These are phyloP conservation scores for Pichia sporocuriosa DNA, from an alignment of 805 yeast genomes.

Conservation along the genomic window DNA sequence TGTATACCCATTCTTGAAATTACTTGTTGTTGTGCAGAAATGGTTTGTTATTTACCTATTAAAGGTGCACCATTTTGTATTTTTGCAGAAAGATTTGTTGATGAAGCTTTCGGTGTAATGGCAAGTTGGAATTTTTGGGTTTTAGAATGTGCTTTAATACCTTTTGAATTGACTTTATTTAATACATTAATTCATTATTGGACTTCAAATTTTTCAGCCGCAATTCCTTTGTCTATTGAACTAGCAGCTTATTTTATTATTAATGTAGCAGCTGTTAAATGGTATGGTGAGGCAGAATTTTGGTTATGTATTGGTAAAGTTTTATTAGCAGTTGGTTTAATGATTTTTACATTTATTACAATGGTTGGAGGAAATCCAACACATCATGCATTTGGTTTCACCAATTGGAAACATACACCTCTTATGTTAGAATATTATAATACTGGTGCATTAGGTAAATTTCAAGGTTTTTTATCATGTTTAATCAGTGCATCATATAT, in stretches of 20 bases:
- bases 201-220: conserved; percentile 43
- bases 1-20: conserved; percentile 36
- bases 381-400: conserved; percentile 45
- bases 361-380: conserved; percentile 54
- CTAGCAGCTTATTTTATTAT: conserved; percentile 36
- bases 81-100: conserved; percentile 41
- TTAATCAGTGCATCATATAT: conserved; percentile 65
- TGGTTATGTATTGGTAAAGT: conserved; percentile 42
- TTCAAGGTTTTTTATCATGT: conserved; percentile 43
- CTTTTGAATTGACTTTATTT: conserved; percentile 43
- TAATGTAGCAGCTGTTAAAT: conserved; percentile 41
- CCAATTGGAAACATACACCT: conserved; percentile 37
- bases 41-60: conserved; percentile 39
- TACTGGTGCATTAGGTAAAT: conserved; percentile 36
- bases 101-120: conserved; percentile 38
- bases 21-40: conserved; percentile 38
- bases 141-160: conserved; percentile 40
- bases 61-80: conserved; percentile 38
- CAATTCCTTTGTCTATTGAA: conserved; percentile 38
- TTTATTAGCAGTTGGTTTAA: conserved; percentile 40
- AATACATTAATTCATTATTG: conserved; percentile 50
- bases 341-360: conserved; percentile 43
- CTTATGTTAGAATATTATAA: conserved; percentile 28
- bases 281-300: conserved; percentile 48
- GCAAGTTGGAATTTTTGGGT: conserved; percentile 45